Evolutionary conservation across 345 rosid genomes (phyloP).

Genomic region (Lenwebbia sp.): DNA sequence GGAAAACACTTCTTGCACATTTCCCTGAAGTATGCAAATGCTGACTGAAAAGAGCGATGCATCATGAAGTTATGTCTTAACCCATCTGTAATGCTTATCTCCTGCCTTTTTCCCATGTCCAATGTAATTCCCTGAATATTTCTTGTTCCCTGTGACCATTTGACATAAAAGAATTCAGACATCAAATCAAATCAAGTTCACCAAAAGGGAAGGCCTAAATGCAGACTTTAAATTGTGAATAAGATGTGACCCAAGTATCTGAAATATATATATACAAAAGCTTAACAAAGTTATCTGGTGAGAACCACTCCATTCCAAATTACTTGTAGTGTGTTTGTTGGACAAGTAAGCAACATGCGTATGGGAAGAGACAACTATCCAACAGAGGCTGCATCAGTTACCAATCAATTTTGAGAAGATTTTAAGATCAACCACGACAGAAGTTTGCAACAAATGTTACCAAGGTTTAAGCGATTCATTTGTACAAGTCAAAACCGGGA

Average conservation of each 20-base stretch:
- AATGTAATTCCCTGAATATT: constrained; percentile 31
- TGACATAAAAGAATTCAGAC: not conserved
- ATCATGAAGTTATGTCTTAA: not conserved
- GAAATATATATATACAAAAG: not conserved
- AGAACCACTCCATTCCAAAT: too few relatives aligned
- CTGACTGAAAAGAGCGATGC: not conserved
- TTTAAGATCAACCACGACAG: not conserved
- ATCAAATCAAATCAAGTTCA: not conserved
- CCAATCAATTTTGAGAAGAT: not conserved
- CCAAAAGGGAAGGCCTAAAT: not conserved
- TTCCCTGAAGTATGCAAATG: constrained; percentile 4
- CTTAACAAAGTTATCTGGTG: not conserved
- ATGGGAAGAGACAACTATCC: not conserved
- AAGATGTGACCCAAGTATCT: not conserved
- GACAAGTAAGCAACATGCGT: not conserved
- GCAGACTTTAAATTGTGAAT: not conserved
- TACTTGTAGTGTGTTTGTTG: not conserved
- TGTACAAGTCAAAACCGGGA: not conserved
- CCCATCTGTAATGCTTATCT: not conserved
- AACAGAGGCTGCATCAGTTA: not conserved
- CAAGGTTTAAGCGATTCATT: not conserved
- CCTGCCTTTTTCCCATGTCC: constrained; percentile 17
- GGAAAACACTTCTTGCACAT: not conserved
- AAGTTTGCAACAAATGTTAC: not conserved
- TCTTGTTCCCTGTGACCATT: constrained; percentile 26